phyloP scores from a whole-genome alignment of 2,329 filamentous ascomycete genomes.

The Trichophyton verrucosum region DNA sequence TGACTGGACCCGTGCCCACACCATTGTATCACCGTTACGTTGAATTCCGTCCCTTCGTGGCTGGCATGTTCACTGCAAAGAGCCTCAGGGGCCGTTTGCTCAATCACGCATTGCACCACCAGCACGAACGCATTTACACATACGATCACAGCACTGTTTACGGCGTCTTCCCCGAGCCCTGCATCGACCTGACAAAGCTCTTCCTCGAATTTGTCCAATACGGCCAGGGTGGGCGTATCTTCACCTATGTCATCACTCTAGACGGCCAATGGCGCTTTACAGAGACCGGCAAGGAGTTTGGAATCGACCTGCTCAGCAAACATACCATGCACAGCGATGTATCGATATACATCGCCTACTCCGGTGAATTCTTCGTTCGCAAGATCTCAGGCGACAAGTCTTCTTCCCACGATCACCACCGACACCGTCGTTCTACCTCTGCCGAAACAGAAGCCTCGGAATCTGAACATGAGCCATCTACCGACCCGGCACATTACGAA shows the following conservation, averaged over 20 bases:
- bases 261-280: conserved; percentile 83
- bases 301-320: conserved; percentile 83
- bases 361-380: conserved; percentile 84
- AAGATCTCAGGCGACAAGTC: conserved; percentile 35
- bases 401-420: conserved; percentile 8
- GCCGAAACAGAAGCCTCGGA: conserved; percentile 18
- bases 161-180: conserved; percentile 54
- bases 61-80: conserved; percentile 69
- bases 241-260: conserved; percentile 82
- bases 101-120: conserved; percentile 76
- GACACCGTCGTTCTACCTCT: not conserved
- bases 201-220: conserved; percentile 81
- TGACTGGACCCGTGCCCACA: conserved; percentile 67
- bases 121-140: conserved; percentile 81
- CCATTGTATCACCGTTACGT: conserved; percentile 83
- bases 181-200: conserved; percentile 57
- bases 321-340: conserved; percentile 97
- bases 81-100: conserved; percentile 69
- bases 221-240: conserved; percentile 72
- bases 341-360: conserved; percentile 78
- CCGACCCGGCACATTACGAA: conserved; percentile 55
- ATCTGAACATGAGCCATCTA: conserved; percentile 38
- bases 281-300: conserved; percentile 90
- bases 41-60: conserved; percentile 82
- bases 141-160: conserved; percentile 65